Evolutionary conservation across 768 basidiomycete genomes (phyloP), one percentile per base, ranked within the genome.

Genomic region (Chalciporus chontae): DNA sequence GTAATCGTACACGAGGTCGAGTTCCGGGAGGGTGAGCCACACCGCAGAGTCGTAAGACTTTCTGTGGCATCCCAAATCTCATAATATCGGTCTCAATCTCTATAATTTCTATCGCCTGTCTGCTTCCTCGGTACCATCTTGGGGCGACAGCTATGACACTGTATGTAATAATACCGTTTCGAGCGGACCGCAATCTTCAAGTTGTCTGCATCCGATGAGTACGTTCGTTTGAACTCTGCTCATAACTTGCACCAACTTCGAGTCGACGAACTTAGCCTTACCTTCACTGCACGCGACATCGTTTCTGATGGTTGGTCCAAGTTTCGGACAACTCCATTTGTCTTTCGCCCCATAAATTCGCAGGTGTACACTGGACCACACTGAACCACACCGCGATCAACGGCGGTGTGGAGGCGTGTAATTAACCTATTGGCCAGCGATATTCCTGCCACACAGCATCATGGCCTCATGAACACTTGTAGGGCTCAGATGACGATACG

Each of bases 11-110:
- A 43, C 43, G 43, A 43, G 29, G 43, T 5, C 40, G 40, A 42
- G 43, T n/a, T 52, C 54, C 50, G 54, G 50, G 21, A 51, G 31
- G 32, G 31, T 14, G 31, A 36, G n/a, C 34, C 34, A 15, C 34
- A 15, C 34, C n/a, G n/a, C 15, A 5, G 34, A 36, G 15, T 36
- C 15, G 34, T 5, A 36, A 15, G 34, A 36, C 34, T 36, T 36
- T 36, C 34, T 4, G 34, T 36, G 34, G 34, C 34, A 36, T 36
- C 29, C 8, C 29, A 31, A 31, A 11, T 31, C 34, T 36, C 34
- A 36, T 36, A 36, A 36, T 36, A 36, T 36, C 34, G 34, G 34
- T 5, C 34, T 15, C n/a, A 36, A 36, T 36, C 34, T n/a, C 15
- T 31, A 31, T 31, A 5, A 31, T 31, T 31, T 11, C 10, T 31